These are phyloP conservation scores for Delitschia confertaspora DNA, from an alignment of 495 filamentous ascomycete species.

Conservation along the genomic window DNA sequence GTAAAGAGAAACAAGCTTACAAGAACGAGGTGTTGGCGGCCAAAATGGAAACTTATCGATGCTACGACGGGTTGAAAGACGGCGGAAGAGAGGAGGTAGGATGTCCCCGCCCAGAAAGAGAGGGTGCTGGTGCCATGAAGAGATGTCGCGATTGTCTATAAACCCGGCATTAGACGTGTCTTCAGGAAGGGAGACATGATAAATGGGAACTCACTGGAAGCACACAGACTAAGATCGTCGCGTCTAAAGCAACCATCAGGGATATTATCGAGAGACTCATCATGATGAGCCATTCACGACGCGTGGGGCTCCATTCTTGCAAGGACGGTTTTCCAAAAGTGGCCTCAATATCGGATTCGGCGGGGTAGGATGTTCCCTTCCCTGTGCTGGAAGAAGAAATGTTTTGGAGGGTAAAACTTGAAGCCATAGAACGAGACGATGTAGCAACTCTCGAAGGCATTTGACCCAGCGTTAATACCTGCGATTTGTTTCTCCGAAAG, in stretches of 20 bases:
- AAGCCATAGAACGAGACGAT: too few species aligned
- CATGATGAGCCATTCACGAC: constrained; percentile 12
- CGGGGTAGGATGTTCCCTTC: too few species aligned
- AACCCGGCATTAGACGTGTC: constrained; percentile 1
- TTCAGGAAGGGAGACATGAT: constrained; percentile 31
- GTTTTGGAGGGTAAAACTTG: too few species aligned
- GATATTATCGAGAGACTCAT: constrained; percentile 14
- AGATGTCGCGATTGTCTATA: constrained; percentile 36
- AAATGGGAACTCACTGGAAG: constrained; percentile 8
- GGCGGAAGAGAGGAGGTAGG: constrained; percentile 53
- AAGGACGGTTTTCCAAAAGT: too few species aligned
- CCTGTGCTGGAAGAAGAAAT: too few species aligned
- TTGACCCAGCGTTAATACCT: too few species aligned
- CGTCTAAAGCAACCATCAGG: constrained; percentile 47
- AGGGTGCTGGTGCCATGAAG: constrained; percentile 40
- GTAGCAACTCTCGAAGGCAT: too few species aligned
- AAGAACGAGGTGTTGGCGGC: constrained; percentile 35
- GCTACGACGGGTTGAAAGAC: constrained; percentile 48
- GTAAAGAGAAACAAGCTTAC: constrained; percentile 35
- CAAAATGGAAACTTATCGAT: constrained; percentile 44
- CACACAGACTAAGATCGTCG: constrained; percentile 44
- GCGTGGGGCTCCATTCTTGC: constrained; percentile 12
- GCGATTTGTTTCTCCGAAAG: too few species aligned
- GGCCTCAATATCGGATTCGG: too few species aligned
- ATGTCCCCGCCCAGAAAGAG: constrained; percentile 49